Percentiles rank a stretch among this genome's conserved stretches.
Conservation (phyloP, 2,329 filamentous ascomycete species). For the Colletotrichum sp. region DNA sequence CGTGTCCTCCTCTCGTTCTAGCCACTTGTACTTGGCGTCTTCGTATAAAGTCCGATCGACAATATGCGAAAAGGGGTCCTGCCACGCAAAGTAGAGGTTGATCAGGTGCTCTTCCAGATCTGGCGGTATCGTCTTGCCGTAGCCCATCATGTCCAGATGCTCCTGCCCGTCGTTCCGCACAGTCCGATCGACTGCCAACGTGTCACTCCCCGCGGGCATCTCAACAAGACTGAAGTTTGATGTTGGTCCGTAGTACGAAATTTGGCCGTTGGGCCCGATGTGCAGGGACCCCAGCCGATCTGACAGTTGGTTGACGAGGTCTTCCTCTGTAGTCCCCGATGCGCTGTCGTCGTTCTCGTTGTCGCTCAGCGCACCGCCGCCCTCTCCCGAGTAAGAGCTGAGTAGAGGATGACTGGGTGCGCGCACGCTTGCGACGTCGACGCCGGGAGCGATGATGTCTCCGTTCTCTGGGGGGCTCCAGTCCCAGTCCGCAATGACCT, state of each 20-base stretch:
- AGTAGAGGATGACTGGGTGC: background rate
- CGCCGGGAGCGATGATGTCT: background rate
- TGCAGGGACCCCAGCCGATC: constrained; percentile 29
- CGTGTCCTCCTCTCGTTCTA: constrained; percentile 21
- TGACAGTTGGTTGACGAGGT: constrained; percentile 29
- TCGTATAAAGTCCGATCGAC: constrained; percentile 28
- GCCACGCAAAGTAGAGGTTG: constrained; percentile 28
- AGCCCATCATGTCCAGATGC: constrained; percentile 27
- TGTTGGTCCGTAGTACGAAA: constrained; percentile 30
- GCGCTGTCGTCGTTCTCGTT: constrained; percentile 22
- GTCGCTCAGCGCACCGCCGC: constrained; percentile 15
- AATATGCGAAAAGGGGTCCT: constrained; percentile 27
- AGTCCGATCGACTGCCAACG: constrained; percentile 27
- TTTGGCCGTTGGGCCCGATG: constrained; percentile 26
- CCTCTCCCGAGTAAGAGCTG: background rate
- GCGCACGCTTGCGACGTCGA: background rate
- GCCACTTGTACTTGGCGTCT: constrained; percentile 15
- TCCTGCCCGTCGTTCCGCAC: constrained; percentile 28
- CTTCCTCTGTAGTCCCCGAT: constrained; percentile 14
- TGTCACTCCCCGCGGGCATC: constrained; percentile 25
- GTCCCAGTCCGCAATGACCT: background rate
- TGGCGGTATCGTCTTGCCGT: constrained; percentile 20
- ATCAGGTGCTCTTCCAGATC: constrained; percentile 23
- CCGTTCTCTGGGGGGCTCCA: background rate
- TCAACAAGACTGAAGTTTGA: constrained; percentile 31